phyloP scores from a whole-genome alignment of 495 filamentous ascomycete species.

The Aspergillus incahuasiensis region DNA sequence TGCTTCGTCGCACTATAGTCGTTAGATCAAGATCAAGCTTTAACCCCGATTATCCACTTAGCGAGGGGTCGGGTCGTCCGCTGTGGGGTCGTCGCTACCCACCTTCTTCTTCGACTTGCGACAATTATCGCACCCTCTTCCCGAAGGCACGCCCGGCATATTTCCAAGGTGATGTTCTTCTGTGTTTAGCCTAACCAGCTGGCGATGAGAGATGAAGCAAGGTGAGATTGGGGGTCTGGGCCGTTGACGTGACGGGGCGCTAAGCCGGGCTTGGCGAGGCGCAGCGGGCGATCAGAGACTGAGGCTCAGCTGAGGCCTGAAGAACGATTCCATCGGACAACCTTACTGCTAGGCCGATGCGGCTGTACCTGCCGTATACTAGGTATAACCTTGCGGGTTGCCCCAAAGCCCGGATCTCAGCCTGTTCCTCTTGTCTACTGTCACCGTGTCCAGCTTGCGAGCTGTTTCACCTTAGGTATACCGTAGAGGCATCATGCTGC shows the following conservation, averaged over 20 bases:
- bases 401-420: neutral
- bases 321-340: neutral
- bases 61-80: neutral
- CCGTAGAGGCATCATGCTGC: too few relatives aligned
- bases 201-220: too few relatives aligned
- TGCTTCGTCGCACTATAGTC: conserved; percentile 34
- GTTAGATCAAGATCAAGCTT: neutral
- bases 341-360: too few relatives aligned
- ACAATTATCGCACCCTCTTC: conserved; percentile 46
- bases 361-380: too few relatives aligned
- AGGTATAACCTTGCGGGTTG: neutral
- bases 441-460: too few relatives aligned
- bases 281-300: neutral
- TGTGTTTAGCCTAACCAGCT: too few relatives aligned
- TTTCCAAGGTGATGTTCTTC: too few relatives aligned
- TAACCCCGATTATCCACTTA: neutral
- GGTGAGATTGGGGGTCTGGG: too few relatives aligned
- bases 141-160: conserved; percentile 50
- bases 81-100: neutral
- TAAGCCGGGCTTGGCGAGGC: neutral
- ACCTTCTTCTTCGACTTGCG: conserved; percentile 54
- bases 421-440: too few relatives aligned
- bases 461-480: too few relatives aligned
- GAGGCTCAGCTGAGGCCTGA: neutral
- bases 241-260: neutral